Base-by-base conservation (phyloP, 1,139 yeast species). In the Zygoascus hellenicus region DNA sequence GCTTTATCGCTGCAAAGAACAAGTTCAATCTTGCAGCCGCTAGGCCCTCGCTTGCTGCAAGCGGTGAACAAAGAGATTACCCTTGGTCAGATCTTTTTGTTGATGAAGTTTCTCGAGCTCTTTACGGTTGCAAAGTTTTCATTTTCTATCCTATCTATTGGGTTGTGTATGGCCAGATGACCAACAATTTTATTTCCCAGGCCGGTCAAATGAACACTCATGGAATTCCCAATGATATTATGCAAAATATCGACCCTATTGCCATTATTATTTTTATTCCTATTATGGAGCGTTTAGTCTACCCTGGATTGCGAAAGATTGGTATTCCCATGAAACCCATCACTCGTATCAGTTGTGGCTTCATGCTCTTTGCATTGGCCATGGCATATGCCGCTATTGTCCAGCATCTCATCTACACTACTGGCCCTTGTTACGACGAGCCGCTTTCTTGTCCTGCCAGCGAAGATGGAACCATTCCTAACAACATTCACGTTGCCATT, bases 321-420 rank as follows among this genome's bases (percentile, higher is more conserved):
- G 72, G 73, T 15, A 65, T 69, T 50, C 57, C 60, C 31, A 60
- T 68, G 60, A 56, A 56, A 45, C 74, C 96, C 38, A 79, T 86
- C 57, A 75, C 88, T 51, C 80, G 86, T 65, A 88, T 89, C 56
- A 73, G 76, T 61, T 71, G 73, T 54, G 96, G 97, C 10, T 88
- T 88, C 70, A 66, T 82, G 65, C 72, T 85, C 50, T 89, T 83
- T 47, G 66, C 89, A 5, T 59, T 75, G 38, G 76, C 95, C 36
- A 83, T 85, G 81, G 76, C 80, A 32, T 80, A 83, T 61, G 94
- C 95, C 48, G 92, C 95, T 13, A 81, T 85, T 38, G 74, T 86
- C 55, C 96, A 89, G 69, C 78, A 80, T 61, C 72, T 71, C 61
- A 81, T 89, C 54, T 88, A 88, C 69, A 63, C 68, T 43, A 72